Conservation (phyloP, 1,139 yeast genomes). For the Candida buenavistaensis region DNA sequence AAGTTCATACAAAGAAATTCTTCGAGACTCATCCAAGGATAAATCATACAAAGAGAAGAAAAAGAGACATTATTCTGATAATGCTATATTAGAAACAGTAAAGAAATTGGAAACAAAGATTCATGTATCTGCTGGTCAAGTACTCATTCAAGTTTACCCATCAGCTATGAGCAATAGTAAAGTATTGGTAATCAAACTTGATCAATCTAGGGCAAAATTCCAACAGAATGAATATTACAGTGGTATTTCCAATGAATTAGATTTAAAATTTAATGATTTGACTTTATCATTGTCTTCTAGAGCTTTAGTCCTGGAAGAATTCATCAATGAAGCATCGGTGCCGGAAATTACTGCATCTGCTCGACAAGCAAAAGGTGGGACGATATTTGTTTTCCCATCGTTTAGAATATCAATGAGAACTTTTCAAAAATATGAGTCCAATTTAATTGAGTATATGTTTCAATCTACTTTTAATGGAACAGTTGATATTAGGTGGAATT, state of each 20-base stretch:
- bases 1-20: slow-evolving; percentile 71
- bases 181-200: slow-evolving; percentile 64
- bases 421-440: slow-evolving; percentile 52
- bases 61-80: slow-evolving; percentile 18
- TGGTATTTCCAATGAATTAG: slow-evolving; percentile 50
- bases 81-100: slow-evolving; percentile 37
- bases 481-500: slow-evolving; percentile 89
- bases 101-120: slow-evolving; percentile 57
- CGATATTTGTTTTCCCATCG: slow-evolving; percentile 77
- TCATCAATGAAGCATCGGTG: slow-evolving; percentile 46
- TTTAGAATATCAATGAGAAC: slow-evolving; percentile 75
- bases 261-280: slow-evolving; percentile 60
- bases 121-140: slow-evolving; percentile 55
- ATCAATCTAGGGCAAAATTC: slow-evolving; percentile 59
- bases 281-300: slow-evolving; percentile 63
- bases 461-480: slow-evolving; percentile 81
- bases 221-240: slow-evolving; percentile 53
- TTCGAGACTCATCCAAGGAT: slow-evolving; percentile 48
- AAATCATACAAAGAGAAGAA: slow-evolving; percentile 5
- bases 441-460: slow-evolving; percentile 63
- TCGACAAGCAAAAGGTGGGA: slow-evolving; percentile 70
- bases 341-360: slow-evolving; percentile 59
- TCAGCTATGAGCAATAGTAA: slow-evolving; percentile 73
- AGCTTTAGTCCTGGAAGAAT: slow-evolving; percentile 44
- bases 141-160: slow-evolving; percentile 71